A percentile compares a stretch with the other conserved stretches of the same genome.
phyloP scores from a whole-genome alignment of 352 stramenopile species.

The Phytophthora aleatoria region DNA sequence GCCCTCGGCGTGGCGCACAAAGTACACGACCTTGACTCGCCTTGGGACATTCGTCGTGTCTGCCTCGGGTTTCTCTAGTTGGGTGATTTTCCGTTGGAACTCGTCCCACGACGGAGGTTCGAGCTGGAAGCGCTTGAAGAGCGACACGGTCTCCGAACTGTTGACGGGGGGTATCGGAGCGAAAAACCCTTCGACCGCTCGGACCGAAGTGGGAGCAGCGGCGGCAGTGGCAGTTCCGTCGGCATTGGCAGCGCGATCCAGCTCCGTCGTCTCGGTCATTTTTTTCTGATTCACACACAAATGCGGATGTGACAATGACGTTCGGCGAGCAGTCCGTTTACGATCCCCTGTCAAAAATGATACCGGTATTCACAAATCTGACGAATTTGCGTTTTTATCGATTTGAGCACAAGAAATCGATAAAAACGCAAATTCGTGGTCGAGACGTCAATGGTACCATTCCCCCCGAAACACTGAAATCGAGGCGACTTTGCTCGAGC shows the following conservation, averaged over 20 bases:
- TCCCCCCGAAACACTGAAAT: too few relatives aligned
- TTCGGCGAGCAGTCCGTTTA: constrained; percentile 13
- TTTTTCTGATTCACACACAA: neutral
- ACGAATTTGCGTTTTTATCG: neutral
- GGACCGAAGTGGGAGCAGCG: constrained; percentile 8
- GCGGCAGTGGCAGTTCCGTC: neutral
- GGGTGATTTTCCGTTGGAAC: constrained; percentile 26
- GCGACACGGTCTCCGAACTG: neutral
- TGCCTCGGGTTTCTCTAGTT: constrained; percentile 26
- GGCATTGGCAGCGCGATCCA: neutral
- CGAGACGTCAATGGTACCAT: too few relatives aligned
- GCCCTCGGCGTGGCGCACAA: constrained; percentile 80
- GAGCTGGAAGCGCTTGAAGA: constrained; percentile 47
- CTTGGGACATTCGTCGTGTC: constrained; percentile 1
- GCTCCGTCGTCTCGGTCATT: constrained; percentile 25
- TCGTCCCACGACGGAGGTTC: constrained; percentile 31
- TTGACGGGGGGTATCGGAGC: constrained; percentile 7
- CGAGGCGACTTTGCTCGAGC: too few relatives aligned
- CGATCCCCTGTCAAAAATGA: constrained; percentile 12
- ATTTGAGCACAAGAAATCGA: too few relatives aligned
- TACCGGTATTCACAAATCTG: neutral
- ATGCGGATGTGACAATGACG: constrained; percentile 16
- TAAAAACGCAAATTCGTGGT: too few relatives aligned
- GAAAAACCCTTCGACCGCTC: constrained; percentile 43
- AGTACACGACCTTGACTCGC: constrained; percentile 73